These are phyloP conservation scores for Aspergillus sp. DNA, from an alignment of 2,329 filamentous ascomycete genomes.

Conservation along the genomic window DNA sequence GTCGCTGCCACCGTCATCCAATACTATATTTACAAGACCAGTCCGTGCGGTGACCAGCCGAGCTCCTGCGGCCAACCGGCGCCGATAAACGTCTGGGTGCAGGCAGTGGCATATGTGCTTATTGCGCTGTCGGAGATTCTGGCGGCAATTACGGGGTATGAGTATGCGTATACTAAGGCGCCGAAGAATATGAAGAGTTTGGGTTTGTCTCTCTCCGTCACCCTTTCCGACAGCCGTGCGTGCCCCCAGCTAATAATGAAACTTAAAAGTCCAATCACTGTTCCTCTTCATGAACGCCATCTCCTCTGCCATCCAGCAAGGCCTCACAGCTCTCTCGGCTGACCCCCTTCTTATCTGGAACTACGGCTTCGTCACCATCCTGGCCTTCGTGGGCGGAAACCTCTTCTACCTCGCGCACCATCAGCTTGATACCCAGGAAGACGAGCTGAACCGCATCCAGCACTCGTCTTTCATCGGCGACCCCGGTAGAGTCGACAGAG, in stretches of 20 bases:
- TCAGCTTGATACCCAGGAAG: conserved; percentile 57
- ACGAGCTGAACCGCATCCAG: conserved; percentile 50
- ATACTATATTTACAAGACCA: conserved; percentile 49
- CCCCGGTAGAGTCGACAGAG: neutral
- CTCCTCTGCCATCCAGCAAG: conserved; percentile 60
- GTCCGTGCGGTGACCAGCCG: conserved; percentile 51
- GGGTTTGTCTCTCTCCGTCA: conserved; percentile 24
- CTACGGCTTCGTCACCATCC: conserved; percentile 56
- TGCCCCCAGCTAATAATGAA: neutral
- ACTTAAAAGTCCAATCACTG: conserved; percentile 48
- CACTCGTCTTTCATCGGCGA: conserved; percentile 4
- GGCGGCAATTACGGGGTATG: conserved; percentile 53
- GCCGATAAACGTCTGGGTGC: conserved; percentile 55
- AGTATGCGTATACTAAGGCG: conserved; percentile 68
- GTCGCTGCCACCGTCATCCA: conserved; percentile 44
- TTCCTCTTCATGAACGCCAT: conserved; percentile 63
- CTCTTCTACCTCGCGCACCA: conserved; percentile 61
- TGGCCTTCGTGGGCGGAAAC: conserved; percentile 55
- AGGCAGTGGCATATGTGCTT: conserved; percentile 43
- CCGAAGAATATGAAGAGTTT: conserved; percentile 71
- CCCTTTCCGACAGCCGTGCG: conserved; percentile 56
- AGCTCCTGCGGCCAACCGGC: conserved; percentile 44
- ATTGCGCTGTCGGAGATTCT: conserved; percentile 52
- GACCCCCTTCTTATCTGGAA: conserved; percentile 66
- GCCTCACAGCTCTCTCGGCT: conserved; percentile 52